Evolutionary conservation across 495 filamentous ascomycete genomes (phyloP).

Genomic region (Corynascus novoguineensis): DNA sequence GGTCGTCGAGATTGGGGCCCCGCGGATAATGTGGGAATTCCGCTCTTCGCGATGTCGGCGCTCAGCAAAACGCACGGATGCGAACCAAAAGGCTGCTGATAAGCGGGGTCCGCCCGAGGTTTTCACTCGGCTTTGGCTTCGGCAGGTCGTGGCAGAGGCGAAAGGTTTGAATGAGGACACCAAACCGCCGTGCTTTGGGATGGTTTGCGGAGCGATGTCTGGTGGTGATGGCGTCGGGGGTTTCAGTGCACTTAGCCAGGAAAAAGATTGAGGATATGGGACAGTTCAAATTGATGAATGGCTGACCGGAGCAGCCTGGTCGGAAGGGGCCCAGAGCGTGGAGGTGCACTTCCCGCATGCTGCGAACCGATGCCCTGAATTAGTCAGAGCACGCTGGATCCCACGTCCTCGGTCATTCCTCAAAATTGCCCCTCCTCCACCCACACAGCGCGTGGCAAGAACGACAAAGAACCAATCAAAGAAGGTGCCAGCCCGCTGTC

Average conservation of each 20-base stretch:
- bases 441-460: neutral
- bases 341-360: conserved; percentile 8
- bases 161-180: conserved; percentile 5
- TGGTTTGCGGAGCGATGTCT: neutral
- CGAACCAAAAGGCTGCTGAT: conserved; percentile 2
- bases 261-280: conserved; percentile 3
- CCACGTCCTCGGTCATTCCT: conserved; percentile 27
- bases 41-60: conserved; percentile 13
- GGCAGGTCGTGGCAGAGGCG: conserved; percentile 15
- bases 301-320: neutral
- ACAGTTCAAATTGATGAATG: conserved; percentile 15
- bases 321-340: neutral
- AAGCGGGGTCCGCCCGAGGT: conserved; percentile 3
- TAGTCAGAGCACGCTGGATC: conserved; percentile 23
- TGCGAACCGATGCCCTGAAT: conserved; percentile 14
- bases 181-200: neutral
- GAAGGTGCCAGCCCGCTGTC: conserved; percentile 6
- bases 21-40: conserved; percentile 9
- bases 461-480: conserved; percentile 18
- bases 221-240: conserved; percentile 12
- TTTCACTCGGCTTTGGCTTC: conserved; percentile 11
- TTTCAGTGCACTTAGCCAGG: neutral
- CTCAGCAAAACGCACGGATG: neutral
- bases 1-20: neutral
- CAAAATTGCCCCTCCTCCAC: conserved; percentile 23